Base-by-base conservation (phyloP, 129 eudicot species). In the Artemisia annua region DNA sequence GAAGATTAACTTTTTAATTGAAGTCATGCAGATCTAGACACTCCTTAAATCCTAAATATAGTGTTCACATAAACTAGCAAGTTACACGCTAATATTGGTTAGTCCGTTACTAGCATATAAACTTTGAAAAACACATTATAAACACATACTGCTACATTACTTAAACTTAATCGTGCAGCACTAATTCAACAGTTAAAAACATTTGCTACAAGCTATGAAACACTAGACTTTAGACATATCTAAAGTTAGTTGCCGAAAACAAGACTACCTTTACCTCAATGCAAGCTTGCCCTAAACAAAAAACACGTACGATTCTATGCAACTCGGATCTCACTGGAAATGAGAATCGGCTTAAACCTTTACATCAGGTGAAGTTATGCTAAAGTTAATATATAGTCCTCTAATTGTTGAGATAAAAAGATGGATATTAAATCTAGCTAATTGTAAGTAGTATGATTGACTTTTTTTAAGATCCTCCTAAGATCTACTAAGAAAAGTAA, bases 401-500 rank as follows among this genome's bases (percentile, higher is more conserved):
- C 32, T 44, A 18, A 19, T 17, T 24, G 9, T n/a, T 26, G 3
- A 48, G 50, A 44, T n/a, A 62, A 50, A 49, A 49, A 28, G 58
- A 44, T 59, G 52, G 12, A 50, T 9, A 73, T 14, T 11, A 49
- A 63, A 61, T 43, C 51, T 49, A 63, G 22, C 7, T 43, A 26
- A 63, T 43, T 15, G 57, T 32, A 32, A 58, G 58, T 12, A 58
- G 49, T 67, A 57, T 58, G 20, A 26, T 58, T 48, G 28, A 76
- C 53, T 11, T 50, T 28, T 39, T 55, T 16, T 70, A 70, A 53
- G 64, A 70, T 52, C 17, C 52, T 70, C 17, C 19, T 4, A 17
- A 17, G 64, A 54, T 32, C 18, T 59, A 46, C 48, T 73, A 39
- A 8, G 20, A 14, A 70, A 70, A 70, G 81, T 70, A 61, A 48